Evolutionary conservation across 2,329 filamentous ascomycete genomes (phyloP).

Genomic region (Aspergillus sp.): DNA sequence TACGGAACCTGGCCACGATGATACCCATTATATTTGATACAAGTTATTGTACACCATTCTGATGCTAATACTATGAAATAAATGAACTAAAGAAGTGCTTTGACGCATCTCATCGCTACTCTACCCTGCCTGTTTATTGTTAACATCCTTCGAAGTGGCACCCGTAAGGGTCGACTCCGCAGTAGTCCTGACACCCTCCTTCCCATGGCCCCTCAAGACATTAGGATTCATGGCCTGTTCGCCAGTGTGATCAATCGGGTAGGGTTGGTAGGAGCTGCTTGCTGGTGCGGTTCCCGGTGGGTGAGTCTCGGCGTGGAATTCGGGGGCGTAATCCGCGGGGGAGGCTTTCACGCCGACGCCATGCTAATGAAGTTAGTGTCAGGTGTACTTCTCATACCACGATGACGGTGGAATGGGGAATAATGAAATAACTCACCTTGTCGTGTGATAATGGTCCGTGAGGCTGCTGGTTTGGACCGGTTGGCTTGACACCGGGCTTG

Average conservation of each 20-base stretch:
- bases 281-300: conserved; percentile 64
- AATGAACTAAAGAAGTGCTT: conserved; percentile 15
- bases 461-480: background rate
- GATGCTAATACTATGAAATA: background rate
- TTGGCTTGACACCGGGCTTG: conserved; percentile 1
- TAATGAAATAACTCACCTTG: background rate
- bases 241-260: conserved; percentile 37
- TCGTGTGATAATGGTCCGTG: background rate
- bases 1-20: background rate
- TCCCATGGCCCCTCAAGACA: conserved; percentile 40
- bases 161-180: conserved; percentile 51
- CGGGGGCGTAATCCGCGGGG: conserved; percentile 55
- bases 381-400: background rate
- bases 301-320: conserved; percentile 63
- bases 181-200: conserved; percentile 41
- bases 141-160: conserved; percentile 54
- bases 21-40: conserved; percentile 7
- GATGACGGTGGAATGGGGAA: background rate
- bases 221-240: conserved; percentile 43
- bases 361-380: conserved; percentile 50
- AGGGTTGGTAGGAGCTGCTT: conserved; percentile 49
- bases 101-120: conserved; percentile 49
- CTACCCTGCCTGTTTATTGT: conserved; percentile 55
- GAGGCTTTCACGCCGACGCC: conserved; percentile 61
- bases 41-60: conserved; percentile 5